These are phyloP conservation scores for Exophiala alcalophila DNA, from an alignment of 2,329 filamentous ascomycete species.

Conservation along the genomic window DNA sequence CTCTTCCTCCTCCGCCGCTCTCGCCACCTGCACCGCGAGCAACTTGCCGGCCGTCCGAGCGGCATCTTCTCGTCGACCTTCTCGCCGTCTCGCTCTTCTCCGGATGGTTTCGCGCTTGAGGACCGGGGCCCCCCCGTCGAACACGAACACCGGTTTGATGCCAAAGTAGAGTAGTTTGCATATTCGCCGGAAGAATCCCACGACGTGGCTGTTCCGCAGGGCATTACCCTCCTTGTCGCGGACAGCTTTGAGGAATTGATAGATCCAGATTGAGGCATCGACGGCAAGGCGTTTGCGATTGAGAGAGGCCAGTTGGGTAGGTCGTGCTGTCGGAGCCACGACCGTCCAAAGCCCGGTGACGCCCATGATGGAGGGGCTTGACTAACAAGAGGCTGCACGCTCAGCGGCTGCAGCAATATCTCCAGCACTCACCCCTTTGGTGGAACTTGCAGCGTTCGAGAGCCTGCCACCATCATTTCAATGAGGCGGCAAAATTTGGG, in stretches of 20 bases:
- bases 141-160: constrained; percentile 95
- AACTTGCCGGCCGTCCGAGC: constrained; percentile 86
- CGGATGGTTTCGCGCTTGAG: constrained; percentile 90
- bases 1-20: constrained; percentile 80
- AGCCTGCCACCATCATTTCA: neutral
- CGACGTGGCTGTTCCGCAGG: constrained; percentile 88
- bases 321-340: constrained; percentile 88
- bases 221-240: constrained; percentile 98
- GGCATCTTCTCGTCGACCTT: constrained; percentile 90
- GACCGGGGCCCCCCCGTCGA: constrained; percentile 88
- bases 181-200: constrained; percentile 96
- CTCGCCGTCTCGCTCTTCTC: constrained; percentile 71
- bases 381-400: neutral
- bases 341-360: constrained; percentile 98
- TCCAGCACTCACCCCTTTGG: neutral
- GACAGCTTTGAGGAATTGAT: constrained; percentile 98
- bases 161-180: constrained; percentile 97
- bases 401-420: neutral
- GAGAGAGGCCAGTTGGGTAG: constrained; percentile 92
- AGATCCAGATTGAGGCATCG: constrained; percentile 99
- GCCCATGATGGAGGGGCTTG: constrained; percentile 63
- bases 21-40: constrained; percentile 90
- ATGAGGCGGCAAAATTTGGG: neutral
- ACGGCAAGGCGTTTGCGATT: constrained; percentile 95
- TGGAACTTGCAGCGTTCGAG: neutral